These are phyloP conservation scores for Volutella citrinella DNA, from an alignment of 2,329 filamentous ascomycete species.

Conservation along the genomic window DNA sequence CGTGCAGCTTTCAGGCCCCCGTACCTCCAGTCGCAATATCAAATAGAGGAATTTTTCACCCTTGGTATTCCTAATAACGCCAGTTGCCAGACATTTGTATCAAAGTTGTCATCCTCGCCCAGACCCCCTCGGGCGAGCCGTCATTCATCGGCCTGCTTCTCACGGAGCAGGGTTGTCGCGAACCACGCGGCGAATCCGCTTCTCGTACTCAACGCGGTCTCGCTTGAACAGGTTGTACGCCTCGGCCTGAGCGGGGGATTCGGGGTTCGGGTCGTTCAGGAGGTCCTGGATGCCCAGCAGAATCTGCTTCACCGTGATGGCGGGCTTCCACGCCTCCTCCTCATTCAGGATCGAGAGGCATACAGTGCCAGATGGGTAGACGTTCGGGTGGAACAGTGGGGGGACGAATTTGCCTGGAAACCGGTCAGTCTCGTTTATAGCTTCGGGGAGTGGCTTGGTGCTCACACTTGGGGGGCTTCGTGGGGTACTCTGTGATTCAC, in stretches of 20 bases:
- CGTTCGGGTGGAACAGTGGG: constrained; percentile 96
- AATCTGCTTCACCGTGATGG: constrained; percentile 98
- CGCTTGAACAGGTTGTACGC: constrained; percentile 97
- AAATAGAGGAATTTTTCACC: too few species aligned
- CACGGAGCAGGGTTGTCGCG: constrained; percentile 81
- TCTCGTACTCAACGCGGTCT: constrained; percentile 83
- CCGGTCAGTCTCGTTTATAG: constrained; percentile 11
- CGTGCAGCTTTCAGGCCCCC: too few species aligned
- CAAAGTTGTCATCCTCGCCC: too few species aligned
- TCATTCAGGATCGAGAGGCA: constrained; percentile 97
- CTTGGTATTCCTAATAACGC: constrained; percentile 28
- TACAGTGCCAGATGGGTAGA: constrained; percentile 96
- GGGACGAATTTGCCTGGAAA: constrained; percentile 86
- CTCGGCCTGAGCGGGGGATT: constrained; percentile 93
- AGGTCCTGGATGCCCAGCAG: constrained; percentile 93
- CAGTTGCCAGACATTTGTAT: constrained; percentile 23
- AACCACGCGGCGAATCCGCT: constrained; percentile 80
- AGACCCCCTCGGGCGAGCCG: too few species aligned
- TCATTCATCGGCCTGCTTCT: too few species aligned
- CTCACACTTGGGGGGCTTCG: constrained; percentile 97
- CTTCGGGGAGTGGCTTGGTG: constrained; percentile 12
- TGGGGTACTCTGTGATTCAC: constrained; percentile 76
- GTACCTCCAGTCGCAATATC: too few species aligned
- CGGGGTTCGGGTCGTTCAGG: constrained; percentile 93
- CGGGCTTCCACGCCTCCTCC: constrained; percentile 97